Evolutionary conservation across 2,329 filamentous ascomycete genomes (phyloP).

Genomic region (Leptographium galeiforme): DNA sequence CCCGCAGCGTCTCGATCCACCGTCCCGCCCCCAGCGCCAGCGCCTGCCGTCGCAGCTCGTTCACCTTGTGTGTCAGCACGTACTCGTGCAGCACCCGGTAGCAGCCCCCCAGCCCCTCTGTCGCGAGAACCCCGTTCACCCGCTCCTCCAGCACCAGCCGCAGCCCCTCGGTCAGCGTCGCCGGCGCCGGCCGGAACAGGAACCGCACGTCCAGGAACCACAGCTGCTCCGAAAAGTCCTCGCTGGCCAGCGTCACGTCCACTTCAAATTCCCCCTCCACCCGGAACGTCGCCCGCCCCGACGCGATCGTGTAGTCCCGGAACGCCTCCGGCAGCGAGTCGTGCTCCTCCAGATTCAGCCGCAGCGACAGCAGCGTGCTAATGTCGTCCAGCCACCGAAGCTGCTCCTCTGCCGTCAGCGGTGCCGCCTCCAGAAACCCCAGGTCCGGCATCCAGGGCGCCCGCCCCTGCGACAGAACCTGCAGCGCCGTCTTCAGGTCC

Average conservation of each 20-base stretch:
- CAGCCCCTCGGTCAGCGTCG: constrained; percentile 46
- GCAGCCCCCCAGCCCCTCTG: constrained; percentile 62
- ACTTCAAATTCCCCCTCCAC: constrained; percentile 81
- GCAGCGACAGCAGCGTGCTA: constrained; percentile 69
- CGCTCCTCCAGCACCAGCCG: constrained; percentile 54
- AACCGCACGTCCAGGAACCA: constrained; percentile 92
- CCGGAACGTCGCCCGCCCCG: constrained; percentile 81
- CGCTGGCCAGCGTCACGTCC: constrained; percentile 79
- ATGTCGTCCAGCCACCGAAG: constrained; percentile 65
- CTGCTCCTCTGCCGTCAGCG: constrained; percentile 57
- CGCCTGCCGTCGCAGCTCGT: constrained; percentile 67
- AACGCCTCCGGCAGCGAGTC: constrained; percentile 65
- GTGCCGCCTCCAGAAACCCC: constrained; percentile 62
- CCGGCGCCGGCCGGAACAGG: constrained; percentile 57
- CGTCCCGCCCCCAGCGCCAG: constrained; percentile 50
- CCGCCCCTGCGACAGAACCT: constrained; percentile 67
- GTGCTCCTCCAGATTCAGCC: constrained; percentile 73
- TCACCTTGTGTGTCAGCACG: constrained; percentile 80
- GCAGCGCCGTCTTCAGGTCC: constrained; percentile 78
- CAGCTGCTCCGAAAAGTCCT: constrained; percentile 71
- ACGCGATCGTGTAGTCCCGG: constrained; percentile 61
- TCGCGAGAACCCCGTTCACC: constrained; percentile 57
- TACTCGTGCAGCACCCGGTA: constrained; percentile 82
- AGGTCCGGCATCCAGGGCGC: constrained; percentile 72
- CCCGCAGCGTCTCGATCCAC: constrained; percentile 66